Evolutionary conservation across 225 moss, liverwort and hornwort species (phyloP).

Genomic region (Pleurozium schreberi): DNA sequence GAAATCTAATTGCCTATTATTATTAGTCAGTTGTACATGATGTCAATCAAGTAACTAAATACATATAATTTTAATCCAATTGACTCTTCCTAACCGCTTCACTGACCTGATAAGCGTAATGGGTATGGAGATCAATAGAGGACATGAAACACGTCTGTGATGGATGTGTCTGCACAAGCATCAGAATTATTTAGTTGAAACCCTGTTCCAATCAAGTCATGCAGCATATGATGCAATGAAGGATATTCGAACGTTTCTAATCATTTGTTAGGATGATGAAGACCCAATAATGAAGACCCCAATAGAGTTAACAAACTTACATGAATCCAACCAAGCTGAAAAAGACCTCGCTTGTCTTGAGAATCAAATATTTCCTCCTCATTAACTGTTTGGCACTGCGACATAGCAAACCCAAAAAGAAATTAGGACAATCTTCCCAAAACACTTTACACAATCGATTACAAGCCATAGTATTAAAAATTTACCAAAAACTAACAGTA

Average conservation of each 20-base stretch:
- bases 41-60: not conserved
- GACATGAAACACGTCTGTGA: conserved; percentile 98
- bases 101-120: conserved; percentile 96
- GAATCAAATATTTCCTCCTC: conserved; percentile 97
- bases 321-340: conserved; percentile 99
- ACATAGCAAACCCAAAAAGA: not conserved
- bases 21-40: not conserved
- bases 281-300: not conserved
- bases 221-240: not conserved
- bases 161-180: conserved; percentile 85
- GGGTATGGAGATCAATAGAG: conserved; percentile 94
- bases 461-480: not conserved
- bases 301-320: conserved; percentile 22
- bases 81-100: not conserved
- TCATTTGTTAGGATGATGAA: too few species aligned
- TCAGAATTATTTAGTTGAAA: not conserved
- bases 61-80: not conserved
- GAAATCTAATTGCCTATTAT: not conserved
- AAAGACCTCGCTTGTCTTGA: conserved; percentile 88
- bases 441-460: not conserved
- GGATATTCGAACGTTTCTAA: not conserved
- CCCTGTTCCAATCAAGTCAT: not conserved
- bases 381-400: conserved; percentile 83
- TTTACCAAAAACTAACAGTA: not conserved
- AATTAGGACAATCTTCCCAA: not conserved